Evolutionary conservation across 805 yeast species (phyloP), one percentile per base, ranked within the genome.

Genomic region (Pichia ethanolica): DNA sequence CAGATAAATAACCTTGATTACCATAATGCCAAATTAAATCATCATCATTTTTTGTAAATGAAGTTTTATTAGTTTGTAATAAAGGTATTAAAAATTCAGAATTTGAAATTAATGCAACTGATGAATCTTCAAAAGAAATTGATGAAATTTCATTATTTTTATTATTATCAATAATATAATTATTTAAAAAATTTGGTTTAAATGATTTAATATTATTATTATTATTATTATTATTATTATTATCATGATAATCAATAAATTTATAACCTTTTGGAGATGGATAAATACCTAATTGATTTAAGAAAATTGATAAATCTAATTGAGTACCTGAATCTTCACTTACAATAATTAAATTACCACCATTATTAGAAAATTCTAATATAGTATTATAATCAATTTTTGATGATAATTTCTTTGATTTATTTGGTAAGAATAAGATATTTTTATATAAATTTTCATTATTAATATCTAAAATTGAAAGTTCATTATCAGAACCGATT

Each of bases 271-370:
- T 85, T 51, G 96, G 95, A 44, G 93, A 77, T 50, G 97, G 86
- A 59, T 73, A 78, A 46, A 93, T 82, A 34, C 97, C 99, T 55
- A 90, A 68, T 63, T 90, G 89, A 59, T 81, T 79, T 55, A 88
- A 75, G 59, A 85, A 83, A 3, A 76, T 69, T 52, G 88, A 79
- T 35, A 85, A 67, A 20, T 83, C 77, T 28, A 85, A 87, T 38
- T 83, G 79, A 13, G 74, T 60, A 14, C 76, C 78, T 8, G 58
- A 54, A 26, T 82, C 76, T 37, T 75, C 67, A 0, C 84, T 75
- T 12, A 88, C 71, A 12, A 82, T 77, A 14, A 93, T 59, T 8
- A 93, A 63, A 62, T 89, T 86, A 53, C 97, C 97, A 43, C 91
- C 88, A 12, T 70, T 73, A 53, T 76, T 65, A 55, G 82, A 71